Conservation (phyloP, 2,329 filamentous ascomycete species). For the Emericellopsis atlantica region DNA sequence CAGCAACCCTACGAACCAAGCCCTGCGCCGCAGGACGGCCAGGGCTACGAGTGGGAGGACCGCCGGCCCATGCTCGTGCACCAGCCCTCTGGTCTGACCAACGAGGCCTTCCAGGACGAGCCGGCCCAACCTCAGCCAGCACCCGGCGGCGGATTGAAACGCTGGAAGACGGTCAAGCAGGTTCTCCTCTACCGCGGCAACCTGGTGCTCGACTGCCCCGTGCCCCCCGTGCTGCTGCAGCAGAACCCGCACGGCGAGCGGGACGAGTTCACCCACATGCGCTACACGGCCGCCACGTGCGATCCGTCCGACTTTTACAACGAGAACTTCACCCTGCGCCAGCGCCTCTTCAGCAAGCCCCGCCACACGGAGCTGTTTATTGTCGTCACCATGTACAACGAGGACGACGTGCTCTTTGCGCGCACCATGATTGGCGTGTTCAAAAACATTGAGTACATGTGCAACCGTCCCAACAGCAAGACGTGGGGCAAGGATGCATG, state of each 20-base stretch:
- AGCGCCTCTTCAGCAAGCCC: conserved; percentile 83
- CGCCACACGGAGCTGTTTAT: conserved; percentile 93
- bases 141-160: conserved; percentile 43
- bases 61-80: conserved; percentile 63
- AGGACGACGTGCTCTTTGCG: conserved; percentile 91
- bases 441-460: conserved; percentile 99
- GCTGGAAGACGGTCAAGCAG: conserved; percentile 98
- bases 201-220: conserved; percentile 89
- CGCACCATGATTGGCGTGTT: conserved; percentile 94
- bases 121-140: conserved; percentile 17
- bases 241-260: conserved; percentile 85
- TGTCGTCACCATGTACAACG: conserved; percentile 97
- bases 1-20: conserved; percentile 69
- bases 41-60: conserved; percentile 55
- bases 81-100: conserved; percentile 32
- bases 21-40: conserved; percentile 41
- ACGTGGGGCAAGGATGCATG: conserved; percentile 98
- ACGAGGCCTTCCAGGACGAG: conserved; percentile 32
- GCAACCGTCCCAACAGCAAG: conserved; percentile 81
- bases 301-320: conserved; percentile 82
- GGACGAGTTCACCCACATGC: conserved; percentile 84
- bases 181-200: conserved; percentile 96
- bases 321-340: conserved; percentile 81
- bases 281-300: conserved; percentile 90
- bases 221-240: conserved; percentile 76